Evolutionary conservation across 345 rosid genomes (phyloP), one percentile per base, ranked within the genome.

Genomic region (Reutealis trisperma): DNA sequence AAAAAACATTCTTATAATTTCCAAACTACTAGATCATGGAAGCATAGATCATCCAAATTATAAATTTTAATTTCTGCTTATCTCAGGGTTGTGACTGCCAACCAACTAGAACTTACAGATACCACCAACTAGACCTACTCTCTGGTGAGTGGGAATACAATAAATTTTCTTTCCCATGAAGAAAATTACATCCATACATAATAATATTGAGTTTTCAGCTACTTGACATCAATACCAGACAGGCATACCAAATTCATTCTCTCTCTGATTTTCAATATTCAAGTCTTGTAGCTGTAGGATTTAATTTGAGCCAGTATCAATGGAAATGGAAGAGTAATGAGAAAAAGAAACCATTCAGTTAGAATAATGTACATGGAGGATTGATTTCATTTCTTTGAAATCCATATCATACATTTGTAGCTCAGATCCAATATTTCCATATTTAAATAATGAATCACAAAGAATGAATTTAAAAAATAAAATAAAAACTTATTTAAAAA

Each of bases 351-450:
- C 2, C 16, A 60, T n/a, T 42, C 13, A 45, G 12, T 24, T 8
- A 25, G 18, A 47, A 27, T 44, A 42, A 75, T 75, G 63, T 75
- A 66, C 72, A 66, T 0, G 41, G 41, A 37, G 55, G 16, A n/a
- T 4, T 25, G 9, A 8, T 74, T 55, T 66, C 60, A 81, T 76
- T 74, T 37, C 41, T 37, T 37, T 6, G 41, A 8, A 32, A 52
- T n/a, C n/a, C 42, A 52, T 5, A 72, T 10, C 73, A 77, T 63
- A 71, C 75, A 75, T 59, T 75, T 47, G 71, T 66, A 77, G 81
- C 80, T 75, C 67, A 34, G 32, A 51, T 57, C 71, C 63, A 51
- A 25, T 70, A 67, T 61, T 74, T 57, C 73, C 67, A 55, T 42
- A 58, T 69, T 3, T 45, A 49, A 65, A 32, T 18, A 78, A 85